Evolutionary conservation across 192 early-diverging fungal species (phyloP).

Genomic region (Coemansia sp.): DNA sequence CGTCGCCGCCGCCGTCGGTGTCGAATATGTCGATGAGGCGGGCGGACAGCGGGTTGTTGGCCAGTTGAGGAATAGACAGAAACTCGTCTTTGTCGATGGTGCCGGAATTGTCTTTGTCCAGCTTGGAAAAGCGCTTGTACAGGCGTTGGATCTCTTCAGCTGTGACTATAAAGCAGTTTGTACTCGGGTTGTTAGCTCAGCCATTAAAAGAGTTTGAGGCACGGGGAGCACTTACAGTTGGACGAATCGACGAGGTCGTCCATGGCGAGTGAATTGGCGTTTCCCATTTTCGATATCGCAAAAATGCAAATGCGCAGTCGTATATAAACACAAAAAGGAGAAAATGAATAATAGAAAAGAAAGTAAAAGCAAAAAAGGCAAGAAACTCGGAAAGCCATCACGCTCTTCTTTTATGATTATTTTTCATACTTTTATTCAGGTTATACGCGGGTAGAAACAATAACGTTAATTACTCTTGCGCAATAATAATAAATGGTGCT

Average conservation of each 20-base stretch:
- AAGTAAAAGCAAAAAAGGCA: background rate
- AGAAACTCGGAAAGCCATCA: too few relatives aligned
- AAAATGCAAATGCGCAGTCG: too few relatives aligned
- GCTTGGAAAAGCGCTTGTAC: conserved; percentile 97
- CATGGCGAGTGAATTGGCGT: conserved; percentile 45
- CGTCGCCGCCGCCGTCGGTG: conserved; percentile 95
- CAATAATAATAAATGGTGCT: background rate
- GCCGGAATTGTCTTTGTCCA: conserved; percentile 97
- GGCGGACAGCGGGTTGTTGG: conserved; percentile 94
- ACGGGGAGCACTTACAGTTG: conserved; percentile 25
- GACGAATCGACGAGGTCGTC: conserved; percentile 51
- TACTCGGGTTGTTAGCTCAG: too few relatives aligned
- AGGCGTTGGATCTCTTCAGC: conserved; percentile 95
- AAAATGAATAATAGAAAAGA: background rate
- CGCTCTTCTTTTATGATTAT: too few relatives aligned
- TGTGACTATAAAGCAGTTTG: conserved; percentile 54
- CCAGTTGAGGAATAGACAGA: conserved; percentile 92
- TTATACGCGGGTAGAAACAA: too few relatives aligned
- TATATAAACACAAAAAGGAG: background rate
- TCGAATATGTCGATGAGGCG: conserved; percentile 97
- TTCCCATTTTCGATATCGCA: conserved; percentile 30
- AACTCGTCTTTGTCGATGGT: conserved; percentile 98
- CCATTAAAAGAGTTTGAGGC: background rate
- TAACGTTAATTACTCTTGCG: too few relatives aligned
- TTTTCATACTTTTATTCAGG: too few relatives aligned